Evolutionary conservation across 1,139 yeast species (phyloP), one percentile per base, ranked within the genome.

Genomic region (Pichia sp.): DNA sequence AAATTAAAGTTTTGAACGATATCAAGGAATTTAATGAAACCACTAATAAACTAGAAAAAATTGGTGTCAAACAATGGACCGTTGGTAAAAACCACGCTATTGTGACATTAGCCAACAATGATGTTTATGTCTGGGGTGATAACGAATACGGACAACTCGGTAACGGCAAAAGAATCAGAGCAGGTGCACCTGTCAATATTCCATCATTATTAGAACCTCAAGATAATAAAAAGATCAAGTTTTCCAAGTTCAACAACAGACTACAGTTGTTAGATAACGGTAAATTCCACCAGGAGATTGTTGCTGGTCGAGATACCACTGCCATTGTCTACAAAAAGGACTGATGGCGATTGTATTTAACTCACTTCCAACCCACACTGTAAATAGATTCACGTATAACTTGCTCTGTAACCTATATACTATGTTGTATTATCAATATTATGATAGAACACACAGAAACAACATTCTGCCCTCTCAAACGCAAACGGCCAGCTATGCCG

Each of bases 81-180:
- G 69, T 76, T 19, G 94, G 95, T 10, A 64, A 66, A 15, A 77
- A 79, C 44, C 96, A 89, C 55, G 68, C 70, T 2, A 70, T 81
- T 36, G 75, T 82, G 9, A 76, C 78, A 3, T 65, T 86, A 48
- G 63, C 69, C 33, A 79, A 79, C 40, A 71, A 70, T 35, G 91
- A 84, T 55, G 82, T 87, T 18, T 60, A 83, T 35, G 73, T 69
- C 4, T 86, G 95, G 85, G 98, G 98, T 16, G 81, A 79, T 34
- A 89, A 88, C 58, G 83, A 79, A 53, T 67, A 52, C 51, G 95
- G 93, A 19, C 96, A 89, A 63, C 70, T 85, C 37, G 96, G 95
- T 16, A 87, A 80, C 54, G 95, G 95, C 19, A 83, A 80, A 55
- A 66, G 71, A 29, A 71, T 72, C 46, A 80, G 81, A 57, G 62